These are phyloP conservation scores for Hyaloscypha finlandica DNA, from an alignment of 495 filamentous ascomycete genomes.

Conservation along the genomic window DNA sequence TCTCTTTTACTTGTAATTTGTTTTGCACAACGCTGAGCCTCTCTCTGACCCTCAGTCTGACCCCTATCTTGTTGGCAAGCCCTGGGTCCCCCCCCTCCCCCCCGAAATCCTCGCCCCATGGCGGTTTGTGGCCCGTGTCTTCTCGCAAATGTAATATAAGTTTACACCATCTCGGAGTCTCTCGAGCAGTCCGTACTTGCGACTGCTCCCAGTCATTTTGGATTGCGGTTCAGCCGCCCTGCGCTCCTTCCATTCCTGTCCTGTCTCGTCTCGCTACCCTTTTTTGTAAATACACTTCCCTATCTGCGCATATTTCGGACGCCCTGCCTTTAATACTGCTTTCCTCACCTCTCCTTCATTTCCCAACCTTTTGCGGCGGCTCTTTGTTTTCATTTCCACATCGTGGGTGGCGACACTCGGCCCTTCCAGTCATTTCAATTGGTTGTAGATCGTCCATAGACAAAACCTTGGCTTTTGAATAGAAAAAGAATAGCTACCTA, in stretches of 20 bases:
- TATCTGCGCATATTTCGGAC: neutral
- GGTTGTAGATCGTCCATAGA: slow-evolving; percentile 7
- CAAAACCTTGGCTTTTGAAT: slow-evolving; percentile 12
- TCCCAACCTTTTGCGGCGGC: slow-evolving; percentile 1
- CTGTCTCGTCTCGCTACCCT: neutral
- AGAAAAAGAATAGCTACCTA: slow-evolving; percentile 3
- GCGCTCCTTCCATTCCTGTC: slow-evolving; percentile 17
- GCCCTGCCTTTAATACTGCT: neutral
- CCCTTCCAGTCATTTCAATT: slow-evolving; percentile 25
- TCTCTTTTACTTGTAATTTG: too few relatives aligned
- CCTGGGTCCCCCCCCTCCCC: too few relatives aligned
- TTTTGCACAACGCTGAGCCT: too few relatives aligned
- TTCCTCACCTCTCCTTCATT: neutral
- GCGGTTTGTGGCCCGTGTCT: too few relatives aligned
- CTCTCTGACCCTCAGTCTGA: too few relatives aligned
- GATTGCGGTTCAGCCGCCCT: neutral
- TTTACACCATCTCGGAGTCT: neutral
- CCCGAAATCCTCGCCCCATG: too few relatives aligned
- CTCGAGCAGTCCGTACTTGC: too few relatives aligned
- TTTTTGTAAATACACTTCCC: neutral
- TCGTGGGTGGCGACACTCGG: neutral
- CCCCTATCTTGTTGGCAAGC: too few relatives aligned
- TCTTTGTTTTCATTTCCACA: slow-evolving; percentile 9
- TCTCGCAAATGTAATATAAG: neutral
- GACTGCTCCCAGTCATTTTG: neutral